phyloP scores from a whole-genome alignment of 768 basidiomycete genomes.

The Termitomyces bulborhizus region DNA sequence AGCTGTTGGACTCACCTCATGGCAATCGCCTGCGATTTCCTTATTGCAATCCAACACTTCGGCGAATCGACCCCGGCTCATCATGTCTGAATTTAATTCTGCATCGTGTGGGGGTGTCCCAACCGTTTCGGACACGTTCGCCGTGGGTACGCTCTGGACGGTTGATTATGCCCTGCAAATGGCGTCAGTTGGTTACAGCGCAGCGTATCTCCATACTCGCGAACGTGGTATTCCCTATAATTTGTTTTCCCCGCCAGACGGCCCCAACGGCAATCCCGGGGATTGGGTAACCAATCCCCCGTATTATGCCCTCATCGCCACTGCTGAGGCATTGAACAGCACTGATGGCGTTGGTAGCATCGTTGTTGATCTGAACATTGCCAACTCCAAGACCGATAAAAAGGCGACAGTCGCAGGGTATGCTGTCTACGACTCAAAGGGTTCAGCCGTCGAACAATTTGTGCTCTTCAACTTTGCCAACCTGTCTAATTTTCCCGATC shows the following conservation, averaged over 20 bases:
- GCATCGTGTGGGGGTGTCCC: slow-evolving; percentile 49
- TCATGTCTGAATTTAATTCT: slow-evolving; percentile 52
- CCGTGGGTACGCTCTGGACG: slow-evolving; percentile 44
- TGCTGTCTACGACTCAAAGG: slow-evolving; percentile 50
- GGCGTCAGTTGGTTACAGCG: slow-evolving; percentile 40
- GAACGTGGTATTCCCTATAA: slow-evolving; percentile 50
- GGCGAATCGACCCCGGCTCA: slow-evolving; percentile 26
- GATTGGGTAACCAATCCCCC: slow-evolving; percentile 43
- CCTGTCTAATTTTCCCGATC: slow-evolving; percentile 30
- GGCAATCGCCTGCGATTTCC: slow-evolving; percentile 39
- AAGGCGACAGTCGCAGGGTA: slow-evolving; percentile 44
- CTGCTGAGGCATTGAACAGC: slow-evolving; percentile 37
- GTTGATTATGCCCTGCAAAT: slow-evolving; percentile 48
- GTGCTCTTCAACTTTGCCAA: slow-evolving; percentile 48
- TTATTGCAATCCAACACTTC: slow-evolving; percentile 24
- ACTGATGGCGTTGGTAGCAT: slow-evolving; percentile 28
- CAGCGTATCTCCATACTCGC: slow-evolving; percentile 48
- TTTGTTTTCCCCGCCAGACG: slow-evolving; percentile 35
- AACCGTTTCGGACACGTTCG: slow-evolving; percentile 44
- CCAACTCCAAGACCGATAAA: slow-evolving; percentile 27
- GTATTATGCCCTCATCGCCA: slow-evolving; percentile 43
- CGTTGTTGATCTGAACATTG: slow-evolving; percentile 41
- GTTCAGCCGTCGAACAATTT: slow-evolving; percentile 33
- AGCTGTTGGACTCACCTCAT: slow-evolving; percentile 37
- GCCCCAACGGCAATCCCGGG: slow-evolving; percentile 24